phyloP scores from a whole-genome alignment of 345 rosid genomes.

The Euphorbia tirucalli region DNA sequence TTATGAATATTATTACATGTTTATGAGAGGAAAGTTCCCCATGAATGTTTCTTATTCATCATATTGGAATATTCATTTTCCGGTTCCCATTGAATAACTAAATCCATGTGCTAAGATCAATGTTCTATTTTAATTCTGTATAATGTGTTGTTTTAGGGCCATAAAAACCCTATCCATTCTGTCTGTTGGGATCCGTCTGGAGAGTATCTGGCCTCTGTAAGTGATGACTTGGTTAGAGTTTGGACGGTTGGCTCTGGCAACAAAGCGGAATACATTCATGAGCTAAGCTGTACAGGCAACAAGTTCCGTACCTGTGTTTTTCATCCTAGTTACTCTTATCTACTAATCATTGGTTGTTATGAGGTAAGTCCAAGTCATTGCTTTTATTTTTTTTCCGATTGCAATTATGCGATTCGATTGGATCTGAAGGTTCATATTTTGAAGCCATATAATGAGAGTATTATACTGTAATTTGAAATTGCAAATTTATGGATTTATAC shows the following conservation, averaged over 20 bases:
- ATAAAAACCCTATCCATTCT: constrained; percentile 42
- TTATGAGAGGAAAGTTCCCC: background rate
- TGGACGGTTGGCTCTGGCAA: constrained; percentile 51
- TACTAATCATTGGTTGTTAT: constrained; percentile 54
- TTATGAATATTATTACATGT: background rate
- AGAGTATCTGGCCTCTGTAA: constrained; percentile 56
- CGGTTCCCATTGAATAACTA: background rate
- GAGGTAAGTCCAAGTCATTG: constrained; percentile 45
- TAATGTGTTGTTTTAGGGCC: constrained; percentile 42
- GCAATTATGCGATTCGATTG: background rate
- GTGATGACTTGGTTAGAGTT: constrained; percentile 60
- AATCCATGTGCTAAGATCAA: background rate
- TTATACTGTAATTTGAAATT: background rate
- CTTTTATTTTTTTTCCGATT: background rate
- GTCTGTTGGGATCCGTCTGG: constrained; percentile 66
- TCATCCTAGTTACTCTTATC: constrained; percentile 47
- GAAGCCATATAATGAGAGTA: background rate
- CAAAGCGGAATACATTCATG: constrained; percentile 49
- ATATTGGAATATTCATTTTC: background rate
- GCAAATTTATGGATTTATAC: background rate
- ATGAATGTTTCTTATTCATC: background rate
- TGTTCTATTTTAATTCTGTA: background rate
- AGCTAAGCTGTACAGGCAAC: constrained; percentile 44
- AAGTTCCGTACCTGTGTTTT: constrained; percentile 46
- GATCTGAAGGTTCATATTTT: background rate